Evolutionary conservation across 805 yeast genomes (phyloP), one percentile per base, ranked within the genome.

Genomic region (Ogataea wickerhamii): DNA sequence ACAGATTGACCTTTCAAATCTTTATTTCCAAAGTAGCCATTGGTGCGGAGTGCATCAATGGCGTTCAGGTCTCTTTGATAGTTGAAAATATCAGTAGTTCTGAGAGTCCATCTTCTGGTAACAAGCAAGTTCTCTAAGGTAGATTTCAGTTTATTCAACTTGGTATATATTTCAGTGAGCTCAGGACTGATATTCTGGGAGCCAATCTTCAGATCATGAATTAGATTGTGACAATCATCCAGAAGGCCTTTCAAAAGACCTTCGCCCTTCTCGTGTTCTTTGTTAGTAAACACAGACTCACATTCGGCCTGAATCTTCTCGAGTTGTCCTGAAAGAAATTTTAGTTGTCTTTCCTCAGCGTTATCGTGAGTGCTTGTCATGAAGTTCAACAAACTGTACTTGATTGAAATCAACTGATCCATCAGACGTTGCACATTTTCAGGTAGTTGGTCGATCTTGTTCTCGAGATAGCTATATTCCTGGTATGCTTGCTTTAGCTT

Each of bases 91-190:
- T 93, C 99, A 0, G 98, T 93, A 55, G 89, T 96, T 55, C 99
- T 78, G 66, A 93, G 69, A 2, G 98, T 91, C 99, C 99, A 93
- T 60, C 98, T 76, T 62, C 96, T 80, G 3, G 98, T 93, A 31
- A 93, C 78, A 51, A 91, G 70, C 45, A 93, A 67, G 49, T 86
- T 87, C 51, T 87, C 96, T 44, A 93, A 71, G 14, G 81, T 80
- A 18, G 77, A 70, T 58, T 87, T 86, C 49, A 87, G 70, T 31
- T 73, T 76, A 21, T 75, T 66, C 48, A 93, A 67, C 41, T 76
- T 71, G 34, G 75, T 71, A 62, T 85, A 89, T 20, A 84, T 68
- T 13, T 76, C 76, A 34, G 69, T 66, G 38, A 85, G 70, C 35
- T 71, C 62, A 10, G 74, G 67, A 49, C 74, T 80, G 30, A 74